phyloP scores from a whole-genome alignment of 1,284 basidiomycete species.

The Rhodotorula sp. region DNA sequence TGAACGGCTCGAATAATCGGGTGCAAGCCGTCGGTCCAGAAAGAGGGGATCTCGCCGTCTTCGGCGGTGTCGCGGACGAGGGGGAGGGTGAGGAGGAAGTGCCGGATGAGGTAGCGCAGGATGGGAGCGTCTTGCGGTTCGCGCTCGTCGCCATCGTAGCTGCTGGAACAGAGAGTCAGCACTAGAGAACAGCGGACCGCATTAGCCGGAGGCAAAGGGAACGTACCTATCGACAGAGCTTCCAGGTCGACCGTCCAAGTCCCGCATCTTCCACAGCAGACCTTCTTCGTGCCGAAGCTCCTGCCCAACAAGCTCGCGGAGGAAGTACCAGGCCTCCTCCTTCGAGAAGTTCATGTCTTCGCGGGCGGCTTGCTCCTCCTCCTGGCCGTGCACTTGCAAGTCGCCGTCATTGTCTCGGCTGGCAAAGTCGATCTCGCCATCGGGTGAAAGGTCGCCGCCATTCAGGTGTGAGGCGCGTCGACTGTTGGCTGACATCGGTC shows the following conservation, averaged over 20 bases:
- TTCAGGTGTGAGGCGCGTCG: too few relatives aligned
- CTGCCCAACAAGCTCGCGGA: conserved; percentile 29
- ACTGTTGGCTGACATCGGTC: too few relatives aligned
- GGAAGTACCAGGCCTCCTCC: conserved; percentile 35
- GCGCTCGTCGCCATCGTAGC: conserved; percentile 10
- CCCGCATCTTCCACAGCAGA: conserved; percentile 26
- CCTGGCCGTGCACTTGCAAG: neutral
- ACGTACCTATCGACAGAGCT: neutral
- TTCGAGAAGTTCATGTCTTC: conserved; percentile 1
- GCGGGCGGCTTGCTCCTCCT: neutral
- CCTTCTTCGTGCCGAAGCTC: conserved; percentile 27
- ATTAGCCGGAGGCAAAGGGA: too few relatives aligned
- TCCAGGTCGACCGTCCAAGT: conserved; percentile 11
- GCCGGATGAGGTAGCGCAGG: conserved; percentile 41
- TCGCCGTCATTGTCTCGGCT: neutral
- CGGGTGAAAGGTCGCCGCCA: too few relatives aligned
- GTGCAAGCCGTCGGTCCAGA: conserved; percentile 33
- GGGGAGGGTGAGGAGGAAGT: conserved; percentile 42
- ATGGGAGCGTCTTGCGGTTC: conserved; percentile 35
- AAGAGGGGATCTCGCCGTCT: conserved; percentile 9
- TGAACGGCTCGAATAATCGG: conserved; percentile 31
- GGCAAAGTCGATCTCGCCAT: neutral
- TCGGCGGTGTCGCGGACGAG: conserved; percentile 38
- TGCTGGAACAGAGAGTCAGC: too few relatives aligned
- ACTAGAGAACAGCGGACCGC: too few relatives aligned